Evolutionary conservation across 2,329 filamentous ascomycete species (phyloP), one percentile per base, ranked within the genome.

Genomic region (Exophiala phaeomuriformis): DNA sequence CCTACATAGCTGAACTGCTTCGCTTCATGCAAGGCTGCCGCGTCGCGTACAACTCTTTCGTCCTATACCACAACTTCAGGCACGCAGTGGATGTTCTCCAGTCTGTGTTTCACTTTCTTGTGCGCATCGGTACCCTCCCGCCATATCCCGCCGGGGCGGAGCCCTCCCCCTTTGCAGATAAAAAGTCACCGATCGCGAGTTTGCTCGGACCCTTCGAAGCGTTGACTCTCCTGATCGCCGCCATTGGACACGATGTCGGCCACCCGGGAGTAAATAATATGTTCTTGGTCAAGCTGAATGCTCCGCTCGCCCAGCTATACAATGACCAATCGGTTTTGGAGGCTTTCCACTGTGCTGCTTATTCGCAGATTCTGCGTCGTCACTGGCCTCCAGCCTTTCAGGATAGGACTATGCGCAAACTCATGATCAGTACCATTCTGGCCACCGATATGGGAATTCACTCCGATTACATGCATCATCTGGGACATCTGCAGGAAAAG

Each of bases 211-310:
- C 91, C 0, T 88, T 95, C 60, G 90, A 97, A 68, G 88, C 87
- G 3, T 76, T 98, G 49, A 91, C 90, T 0, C 78, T 98, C 2
- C 78, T 98, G 43, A 85, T 97, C 60, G 91, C 91, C 5, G 93
- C 93, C n/a, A 94, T 98, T 65, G 93, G 93, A 40, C 93, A 98
- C 64, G 93, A 98, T 67, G 93, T 97, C 37, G 93, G 93, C 27
- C 93, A 98, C 67, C 93, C 93, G 0, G 93, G 93, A 51, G 93
- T 98, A 65, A 98, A 97, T 73, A 98, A 98, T 67, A 90, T 91
- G 31, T 98, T 98, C 67, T 76, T 98, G 3, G 84, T 95, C 12
- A 90, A 88, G 32, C 79, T 96, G 32, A 95, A 96, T 67, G 88
- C 93, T 12, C 91, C 93, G 1, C 75, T 98, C 30, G 93, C 93